Evolutionary conservation across 2,329 filamentous ascomycete genomes (phyloP).

Genomic region (Talaromyces islandicus): DNA sequence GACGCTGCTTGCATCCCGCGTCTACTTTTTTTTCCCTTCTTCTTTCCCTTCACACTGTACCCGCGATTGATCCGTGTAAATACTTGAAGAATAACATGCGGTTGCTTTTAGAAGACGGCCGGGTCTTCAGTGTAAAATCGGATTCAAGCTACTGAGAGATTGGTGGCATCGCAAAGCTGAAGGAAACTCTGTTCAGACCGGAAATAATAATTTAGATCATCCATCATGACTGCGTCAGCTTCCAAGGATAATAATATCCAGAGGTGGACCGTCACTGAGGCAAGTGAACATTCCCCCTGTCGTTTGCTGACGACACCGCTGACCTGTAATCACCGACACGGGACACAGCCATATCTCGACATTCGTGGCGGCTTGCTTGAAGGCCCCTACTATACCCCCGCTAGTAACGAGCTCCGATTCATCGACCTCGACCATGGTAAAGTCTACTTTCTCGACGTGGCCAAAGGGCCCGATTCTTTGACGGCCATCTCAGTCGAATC

Average conservation of each 20-base stretch:
- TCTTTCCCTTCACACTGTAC: not conserved
- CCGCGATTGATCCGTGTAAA: not conserved
- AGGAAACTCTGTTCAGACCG: not conserved
- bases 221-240: not conserved
- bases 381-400: conserved; percentile 34
- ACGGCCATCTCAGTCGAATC: conserved; percentile 52
- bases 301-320: conserved; percentile 8
- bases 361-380: conserved; percentile 35
- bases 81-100: not conserved
- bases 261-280: conserved; percentile 44
- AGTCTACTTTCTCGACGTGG: conserved; percentile 65
- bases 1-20: not conserved
- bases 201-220: not conserved
- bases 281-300: conserved; percentile 11
- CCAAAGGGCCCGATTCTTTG: conserved; percentile 55
- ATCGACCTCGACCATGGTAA: conserved; percentile 71
- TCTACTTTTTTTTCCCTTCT: not conserved
- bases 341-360: conserved; percentile 32
- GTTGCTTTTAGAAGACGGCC: not conserved
- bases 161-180: not conserved
- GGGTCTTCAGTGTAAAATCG: not conserved
- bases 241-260: conserved; percentile 18
- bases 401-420: conserved; percentile 37
- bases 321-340: not conserved
- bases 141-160: not conserved